Conservation (phyloP, 1,284 basidiomycete species). For the Meripilus lineatus region DNA sequence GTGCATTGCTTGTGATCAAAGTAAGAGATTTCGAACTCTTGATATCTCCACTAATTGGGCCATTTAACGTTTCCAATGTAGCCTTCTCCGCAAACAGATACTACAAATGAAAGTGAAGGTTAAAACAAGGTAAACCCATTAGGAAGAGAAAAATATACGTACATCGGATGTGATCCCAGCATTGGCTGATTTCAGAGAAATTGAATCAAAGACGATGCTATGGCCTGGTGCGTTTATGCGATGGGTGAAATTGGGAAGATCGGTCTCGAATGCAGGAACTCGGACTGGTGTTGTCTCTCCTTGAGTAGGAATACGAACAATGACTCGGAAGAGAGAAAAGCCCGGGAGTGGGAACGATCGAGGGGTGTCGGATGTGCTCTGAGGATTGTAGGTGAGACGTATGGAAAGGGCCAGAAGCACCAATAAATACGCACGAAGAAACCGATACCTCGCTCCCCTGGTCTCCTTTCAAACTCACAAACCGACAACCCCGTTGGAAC, state of each 20-base stretch:
- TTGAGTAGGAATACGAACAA: background rate
- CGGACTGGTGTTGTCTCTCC: background rate
- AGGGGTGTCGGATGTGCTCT: background rate
- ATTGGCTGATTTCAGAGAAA: conserved; percentile 13
- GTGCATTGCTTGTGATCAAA: conserved; percentile 33
- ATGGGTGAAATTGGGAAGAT: background rate
- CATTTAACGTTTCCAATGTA: conserved; percentile 30
- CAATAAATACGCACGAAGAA: conserved; percentile 20
- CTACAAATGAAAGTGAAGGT: conserved; percentile 18
- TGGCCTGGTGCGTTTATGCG: background rate
- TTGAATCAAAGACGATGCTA: conserved; percentile 4
- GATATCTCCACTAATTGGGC: conserved; percentile 37
- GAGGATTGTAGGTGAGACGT: background rate
- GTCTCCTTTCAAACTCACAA: conserved; percentile 19
- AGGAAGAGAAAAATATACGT: conserved; percentile 1
- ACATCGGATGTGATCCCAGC: conserved; percentile 14
- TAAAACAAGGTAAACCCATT: conserved; percentile 1
- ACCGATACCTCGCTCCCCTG: conserved; percentile 21
- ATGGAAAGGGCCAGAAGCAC: background rate
- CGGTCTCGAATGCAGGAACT: conserved; percentile 1
- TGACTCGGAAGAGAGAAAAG: background rate
- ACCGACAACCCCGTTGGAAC: conserved; percentile 16
- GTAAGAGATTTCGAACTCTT: conserved; percentile 28
- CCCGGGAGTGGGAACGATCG: background rate
- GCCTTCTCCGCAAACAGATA: conserved; percentile 29